Percentiles rank a stretch among this genome's conserved stretches.
Evolutionary conservation across 2,329 filamentous ascomycete species (phyloP).

Genomic region (Epichloe coenophiala): DNA sequence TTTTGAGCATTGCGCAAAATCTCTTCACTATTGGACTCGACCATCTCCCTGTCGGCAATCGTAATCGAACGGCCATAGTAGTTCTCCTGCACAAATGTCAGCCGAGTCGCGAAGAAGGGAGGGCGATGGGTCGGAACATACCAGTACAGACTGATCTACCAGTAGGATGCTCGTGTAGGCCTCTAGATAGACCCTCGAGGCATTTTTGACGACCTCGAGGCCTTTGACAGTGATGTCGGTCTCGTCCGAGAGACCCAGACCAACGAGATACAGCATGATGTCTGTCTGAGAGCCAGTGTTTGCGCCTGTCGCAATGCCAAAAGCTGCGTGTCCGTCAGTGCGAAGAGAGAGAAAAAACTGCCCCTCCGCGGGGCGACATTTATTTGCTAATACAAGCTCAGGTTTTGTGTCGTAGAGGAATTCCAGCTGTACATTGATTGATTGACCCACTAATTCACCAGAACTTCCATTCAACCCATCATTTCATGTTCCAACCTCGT

Average conservation of each 20-base stretch:
- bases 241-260: conserved; percentile 89
- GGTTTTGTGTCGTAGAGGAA: too few species aligned
- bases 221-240: conserved; percentile 95
- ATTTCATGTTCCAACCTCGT: neutral
- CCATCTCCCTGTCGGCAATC: conserved; percentile 89
- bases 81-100: conserved; percentile 52
- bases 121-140: conserved; percentile 19
- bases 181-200: conserved; percentile 85
- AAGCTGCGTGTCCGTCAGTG: neutral
- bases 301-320: conserved; percentile 3
- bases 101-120: neutral
- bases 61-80: conserved; percentile 90
- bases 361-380: conserved; percentile 24
- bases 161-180: conserved; percentile 94
- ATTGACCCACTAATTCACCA: neutral
- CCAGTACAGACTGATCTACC: conserved; percentile 61
- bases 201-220: conserved; percentile 78
- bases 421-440: too few species aligned
- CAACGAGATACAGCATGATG: conserved; percentile 86
- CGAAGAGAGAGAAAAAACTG: conserved; percentile 10
- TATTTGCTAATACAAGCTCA: conserved; percentile 1
- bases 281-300: conserved; percentile 7
- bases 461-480: neutral
- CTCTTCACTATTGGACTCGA: conserved; percentile 85
- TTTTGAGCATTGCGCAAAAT: conserved; percentile 74